Base-by-base conservation (phyloP, 2,329 filamentous ascomycete species). In the Talaromyces sp. region DNA sequence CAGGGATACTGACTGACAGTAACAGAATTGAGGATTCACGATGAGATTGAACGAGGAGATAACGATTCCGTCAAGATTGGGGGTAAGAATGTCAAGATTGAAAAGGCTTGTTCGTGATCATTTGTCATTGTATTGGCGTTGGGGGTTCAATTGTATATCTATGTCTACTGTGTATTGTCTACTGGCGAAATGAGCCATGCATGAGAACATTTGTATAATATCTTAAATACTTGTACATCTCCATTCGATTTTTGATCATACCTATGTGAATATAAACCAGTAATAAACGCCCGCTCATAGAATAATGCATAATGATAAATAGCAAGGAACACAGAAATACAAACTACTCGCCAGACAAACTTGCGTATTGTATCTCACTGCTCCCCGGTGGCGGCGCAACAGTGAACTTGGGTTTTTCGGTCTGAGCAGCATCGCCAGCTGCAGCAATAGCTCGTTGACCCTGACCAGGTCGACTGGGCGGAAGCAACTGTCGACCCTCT, bases 31-130 rank as follows among this genome's bases (percentile, higher is more conserved):
- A 86, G 89, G 60, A 97, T 99, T 79, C 95, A 98, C 76, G 86
- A 96, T 67, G 82, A 96, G 69, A 99, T 90, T 35, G 94, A 99
- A 78, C 85, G 92, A 69, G 93, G 95, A 62, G 91, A 98, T 79
- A 99, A 99, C 74, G 93, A 97, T 71, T 91, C 89, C 39, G 87
- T 97, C 72, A 96, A 93, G 79, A 82, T 87, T 60, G 82, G 79
- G 1, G 71, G 72, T 39, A 70, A 77, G 69, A 68, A 71, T 19
- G 74, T 79, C 43, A 80, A 79, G 70, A 73, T 79, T 62, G 76
- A 78, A 52, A 79, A 80, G 70, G 71, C 77, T 52, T 81, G 79
- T 66, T 78, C 77, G 27, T 77, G n/a, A 66, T 50, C 9, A 8
- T 24, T 14, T 56, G 14, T 14, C 10, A 3, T 54, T 14, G 13